Base-by-base conservation (phyloP, 805 yeast species). In the Cyberlindnera amylophila region DNA sequence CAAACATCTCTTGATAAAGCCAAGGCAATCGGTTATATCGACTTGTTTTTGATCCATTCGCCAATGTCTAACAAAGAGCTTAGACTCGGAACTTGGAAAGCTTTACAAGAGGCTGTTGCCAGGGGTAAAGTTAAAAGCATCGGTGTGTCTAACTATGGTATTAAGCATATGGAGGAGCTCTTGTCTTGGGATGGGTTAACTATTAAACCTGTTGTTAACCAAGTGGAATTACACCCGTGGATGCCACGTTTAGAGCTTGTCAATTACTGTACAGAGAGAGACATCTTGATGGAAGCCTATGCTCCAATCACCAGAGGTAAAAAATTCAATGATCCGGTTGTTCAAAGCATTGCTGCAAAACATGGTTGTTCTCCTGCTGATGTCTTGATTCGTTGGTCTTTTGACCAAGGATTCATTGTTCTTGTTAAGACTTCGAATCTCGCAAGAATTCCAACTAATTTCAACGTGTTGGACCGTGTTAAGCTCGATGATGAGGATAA, bases 121-220 rank as follows among this genome's bases (percentile, higher is more conserved):
- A 66, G 65, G 6, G 83, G 87, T 9, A 59, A 67, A 35, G 77
- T 82, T 41, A 74, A 71, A 53, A 71, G 85, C 12, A 78, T 86
- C 43, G 96, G 95, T 36, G 90, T 86, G 13, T 85, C 95, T 8
- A 85, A 85, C 64, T 86, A 72, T 54, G 86, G 87, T 36, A 56
- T 62, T 13, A 64, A 61, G 4, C 87, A 81, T 57, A 59, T 86
- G 18, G 72, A 79, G 44, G 83, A 82, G 57, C 62, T 86, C 34
- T 65, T 82, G 33, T 52, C 58, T 3, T 79, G 86, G 82, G 71
- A 72, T 3, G 77, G 69, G 2, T 56, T 77, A 47, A 72, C 62
- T 46, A 57, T 74, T 39, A 69, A 65, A 45, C 86, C 87, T 3
- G 70, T 65, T 44, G 80, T 82, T 26, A 77, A 83, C 57, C 90